phyloP scores from a whole-genome alignment of 2,329 filamentous ascomycete species.

The Zymoseptoria tritici region DNA sequence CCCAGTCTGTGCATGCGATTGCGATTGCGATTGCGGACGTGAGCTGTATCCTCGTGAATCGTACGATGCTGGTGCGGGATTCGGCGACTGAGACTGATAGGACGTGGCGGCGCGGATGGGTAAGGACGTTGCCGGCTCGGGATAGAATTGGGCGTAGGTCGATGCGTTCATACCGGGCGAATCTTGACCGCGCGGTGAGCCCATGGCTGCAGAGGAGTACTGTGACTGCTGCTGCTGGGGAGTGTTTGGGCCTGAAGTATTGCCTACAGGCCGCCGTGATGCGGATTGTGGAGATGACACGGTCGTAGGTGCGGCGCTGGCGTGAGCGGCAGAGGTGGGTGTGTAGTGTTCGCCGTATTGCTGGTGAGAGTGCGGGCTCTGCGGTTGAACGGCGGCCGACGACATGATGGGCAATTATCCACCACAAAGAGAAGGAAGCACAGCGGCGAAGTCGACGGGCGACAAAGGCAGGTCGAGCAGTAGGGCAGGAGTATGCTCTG shows the following conservation, averaged over 20 bases:
- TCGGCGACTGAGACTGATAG: slow-evolving; percentile 12
- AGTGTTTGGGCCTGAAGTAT: slow-evolving; percentile 36
- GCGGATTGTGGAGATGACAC: slow-evolving; percentile 12
- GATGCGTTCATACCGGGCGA: slow-evolving; percentile 59
- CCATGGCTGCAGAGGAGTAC: slow-evolving; percentile 34
- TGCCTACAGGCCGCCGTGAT: slow-evolving; percentile 17
- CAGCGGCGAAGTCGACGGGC: not conserved
- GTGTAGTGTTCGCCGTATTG: slow-evolving; percentile 4
- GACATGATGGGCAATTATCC: slow-evolving; percentile 7
- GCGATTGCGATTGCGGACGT: slow-evolving; percentile 23
- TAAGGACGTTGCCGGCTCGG: slow-evolving; percentile 18
- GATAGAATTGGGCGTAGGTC: slow-evolving; percentile 64
- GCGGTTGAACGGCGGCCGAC: slow-evolving; percentile 15
- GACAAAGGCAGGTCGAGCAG: slow-evolving; percentile 1
- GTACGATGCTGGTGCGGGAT: slow-evolving; percentile 18
- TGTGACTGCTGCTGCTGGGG: slow-evolving; percentile 30
- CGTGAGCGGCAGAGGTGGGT: slow-evolving; percentile 2
- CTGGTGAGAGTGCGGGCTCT: slow-evolving; percentile 8
- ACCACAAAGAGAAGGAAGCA: not conserved
- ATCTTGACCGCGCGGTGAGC: slow-evolving; percentile 40
- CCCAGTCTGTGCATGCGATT: slow-evolving; percentile 29
- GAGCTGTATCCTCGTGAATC: slow-evolving; percentile 21
- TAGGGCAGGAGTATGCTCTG: not conserved
- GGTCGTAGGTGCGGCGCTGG: slow-evolving; percentile 10
- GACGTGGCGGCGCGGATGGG: slow-evolving; percentile 23